Evolutionary conservation across 208 protist species (phyloP).

Genomic region (Acanthamoeba quina): DNA sequence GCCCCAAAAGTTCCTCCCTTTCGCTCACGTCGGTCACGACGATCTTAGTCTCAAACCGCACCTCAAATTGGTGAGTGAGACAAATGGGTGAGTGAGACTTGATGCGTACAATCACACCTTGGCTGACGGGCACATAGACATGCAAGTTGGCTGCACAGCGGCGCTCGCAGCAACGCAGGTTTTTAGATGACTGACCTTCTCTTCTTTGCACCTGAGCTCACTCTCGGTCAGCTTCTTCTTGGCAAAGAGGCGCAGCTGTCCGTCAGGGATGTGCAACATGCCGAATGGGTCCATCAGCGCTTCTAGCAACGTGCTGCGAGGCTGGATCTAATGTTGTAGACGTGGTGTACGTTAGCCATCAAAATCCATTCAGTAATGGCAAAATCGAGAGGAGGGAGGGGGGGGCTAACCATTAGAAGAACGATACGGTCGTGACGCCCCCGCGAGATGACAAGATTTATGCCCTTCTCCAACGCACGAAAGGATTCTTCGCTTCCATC

Average conservation of each 20-base stretch:
- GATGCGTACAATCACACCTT: neutral
- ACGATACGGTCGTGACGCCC: neutral
- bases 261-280: constrained; percentile 60
- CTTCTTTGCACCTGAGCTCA: constrained; percentile 52
- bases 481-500: constrained; percentile 54
- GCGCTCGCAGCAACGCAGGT: neutral
- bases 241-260: constrained; percentile 71
- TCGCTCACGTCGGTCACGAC: constrained; percentile 45
- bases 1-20: constrained; percentile 22
- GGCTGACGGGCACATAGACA: neutral
- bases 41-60: constrained; percentile 56
- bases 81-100: no score
- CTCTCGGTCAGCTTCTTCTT: constrained; percentile 29
- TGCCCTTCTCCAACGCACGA: constrained; percentile 1
- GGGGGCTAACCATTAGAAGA: constrained; percentile 46
- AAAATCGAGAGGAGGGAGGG: no score
- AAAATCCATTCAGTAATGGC: neutral
- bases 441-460: neutral
- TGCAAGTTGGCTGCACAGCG: neutral
- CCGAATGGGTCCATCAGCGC: constrained; percentile 58
- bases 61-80: neutral
- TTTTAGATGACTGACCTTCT: neutral
- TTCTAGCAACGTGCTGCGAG: neutral
- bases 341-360: neutral
- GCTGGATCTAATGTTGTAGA: constrained; percentile 2